Evolutionary conservation across 441 rosid species (phyloP).

Genomic region (Euphorbia schlechtendalii): DNA sequence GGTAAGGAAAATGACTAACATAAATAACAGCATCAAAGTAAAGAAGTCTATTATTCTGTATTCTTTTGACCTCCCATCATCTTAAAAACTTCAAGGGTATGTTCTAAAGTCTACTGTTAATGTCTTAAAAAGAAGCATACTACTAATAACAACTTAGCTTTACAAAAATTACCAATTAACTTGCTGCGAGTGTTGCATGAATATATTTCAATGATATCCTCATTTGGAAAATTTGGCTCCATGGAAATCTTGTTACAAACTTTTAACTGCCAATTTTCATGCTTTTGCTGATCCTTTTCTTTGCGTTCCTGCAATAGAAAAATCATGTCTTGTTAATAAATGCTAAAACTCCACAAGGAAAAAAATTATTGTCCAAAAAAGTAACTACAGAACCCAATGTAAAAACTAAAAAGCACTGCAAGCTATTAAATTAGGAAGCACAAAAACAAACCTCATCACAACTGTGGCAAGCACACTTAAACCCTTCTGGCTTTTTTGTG

Average conservation of each 20-base stretch:
- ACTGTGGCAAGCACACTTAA: slow-evolving; percentile 55
- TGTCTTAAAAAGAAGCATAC: background rate
- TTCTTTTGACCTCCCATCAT: background rate
- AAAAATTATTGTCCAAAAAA: background rate
- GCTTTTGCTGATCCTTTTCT: slow-evolving; percentile 52
- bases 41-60: background rate
- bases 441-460: slow-evolving; percentile 44
- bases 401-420: background rate
- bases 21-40: background rate
- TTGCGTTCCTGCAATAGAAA: slow-evolving; percentile 37
- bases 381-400: background rate
- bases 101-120: background rate
- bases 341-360: background rate
- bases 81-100: background rate
- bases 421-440: background rate
- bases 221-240: slow-evolving; percentile 58
- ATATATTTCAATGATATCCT: slow-evolving; percentile 60
- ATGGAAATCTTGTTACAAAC: slow-evolving; percentile 56
- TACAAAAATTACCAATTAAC: slow-evolving; percentile 31
- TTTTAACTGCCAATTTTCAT: slow-evolving; percentile 55
- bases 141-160: background rate
- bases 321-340: slow-evolving; percentile 6
- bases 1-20: background rate
- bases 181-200: slow-evolving; percentile 38
- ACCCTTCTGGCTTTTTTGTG: slow-evolving; percentile 46